Evolutionary conservation across 73 alveolate genomes (phyloP), one percentile per base, ranked within the genome.

Genomic region (Urostyla sp.): DNA sequence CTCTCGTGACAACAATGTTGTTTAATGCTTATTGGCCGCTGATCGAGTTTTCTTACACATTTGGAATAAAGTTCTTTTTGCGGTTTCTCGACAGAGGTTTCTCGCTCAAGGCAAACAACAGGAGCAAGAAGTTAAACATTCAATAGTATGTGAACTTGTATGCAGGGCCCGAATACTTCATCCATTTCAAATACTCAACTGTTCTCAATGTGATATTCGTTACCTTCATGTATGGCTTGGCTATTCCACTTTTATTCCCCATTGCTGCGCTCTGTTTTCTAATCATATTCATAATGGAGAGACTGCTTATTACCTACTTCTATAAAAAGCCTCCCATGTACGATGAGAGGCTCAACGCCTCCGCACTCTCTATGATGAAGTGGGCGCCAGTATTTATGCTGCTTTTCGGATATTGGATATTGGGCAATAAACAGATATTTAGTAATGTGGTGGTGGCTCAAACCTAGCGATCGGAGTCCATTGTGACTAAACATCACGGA

Each of bases 81-180:
- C 58, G 74, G 36, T 37, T 53, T 7, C 13, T 53, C 36, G 66
- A 75, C 24, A 73, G 85, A 54, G 36, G 74, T 11, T 73, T 50
- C 31, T 50, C 75, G 7, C 53, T 73, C 75, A 48, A 51, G 32
- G 15, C 26, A 3, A 30, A 18, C 59, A 7, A 16, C 60, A 18
- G 21, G 7, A 4, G 57, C 74, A 8, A 54, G 57, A 20, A 16
- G 75, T 11, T 55, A 72, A 45, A 80, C 89, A 6, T 88, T 37
- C 52, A 85, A 20, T 59, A 82, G 40, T 88, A 85, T 60, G 90
- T 80, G 26, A 67, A 83, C 38, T 48, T 73, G 32, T 82, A 82
- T 72, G 52, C 92, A 0, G 95, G 92, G 23, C 84, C 91, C 4
- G 87, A 81, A 31, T 82, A 74, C 73, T 23, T 84, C 46, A 88